Percentiles rank a stretch among this genome's conserved stretches.
Conservation (phyloP, 768 basidiomycete genomes). For the Asterophora lycoperdoides region DNA sequence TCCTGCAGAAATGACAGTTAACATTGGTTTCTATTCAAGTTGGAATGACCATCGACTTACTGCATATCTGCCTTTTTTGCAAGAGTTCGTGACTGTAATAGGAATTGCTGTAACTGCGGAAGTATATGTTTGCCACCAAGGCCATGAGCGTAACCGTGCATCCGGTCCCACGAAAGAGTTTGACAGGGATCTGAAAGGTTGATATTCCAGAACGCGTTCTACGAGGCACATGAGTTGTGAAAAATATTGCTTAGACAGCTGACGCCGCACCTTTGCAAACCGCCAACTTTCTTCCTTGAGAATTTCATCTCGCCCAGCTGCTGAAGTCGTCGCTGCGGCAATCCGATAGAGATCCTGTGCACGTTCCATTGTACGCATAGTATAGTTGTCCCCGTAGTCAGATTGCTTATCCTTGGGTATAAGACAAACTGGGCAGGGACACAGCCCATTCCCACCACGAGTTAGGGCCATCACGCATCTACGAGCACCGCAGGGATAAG, state of each 20-base stretch:
- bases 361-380: not conserved
- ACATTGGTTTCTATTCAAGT: not conserved
- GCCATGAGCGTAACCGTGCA: constrained; percentile 24
- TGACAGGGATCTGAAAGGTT: constrained; percentile 20
- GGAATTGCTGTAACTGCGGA: constrained; percentile 13
- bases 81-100: not conserved
- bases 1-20: not conserved
- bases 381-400: constrained; percentile 11
- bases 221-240: not conserved
- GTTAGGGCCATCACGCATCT: constrained; percentile 6
- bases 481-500: not conserved
- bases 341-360: constrained; percentile 4
- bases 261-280: not conserved
- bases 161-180: constrained; percentile 24
- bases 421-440: constrained; percentile 17
- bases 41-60: not conserved
- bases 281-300: not conserved
- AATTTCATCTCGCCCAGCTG: not conserved
- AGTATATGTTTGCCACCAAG: constrained; percentile 24
- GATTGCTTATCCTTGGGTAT: constrained; percentile 16
- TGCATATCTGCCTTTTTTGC: not conserved
- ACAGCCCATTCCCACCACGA: not conserved
- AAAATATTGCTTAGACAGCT: not conserved
- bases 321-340: constrained; percentile 1
- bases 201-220: constrained; percentile 29